Conservation (phyloP, 768 basidiomycete genomes). For the Tubosaeta sp. region DNA sequence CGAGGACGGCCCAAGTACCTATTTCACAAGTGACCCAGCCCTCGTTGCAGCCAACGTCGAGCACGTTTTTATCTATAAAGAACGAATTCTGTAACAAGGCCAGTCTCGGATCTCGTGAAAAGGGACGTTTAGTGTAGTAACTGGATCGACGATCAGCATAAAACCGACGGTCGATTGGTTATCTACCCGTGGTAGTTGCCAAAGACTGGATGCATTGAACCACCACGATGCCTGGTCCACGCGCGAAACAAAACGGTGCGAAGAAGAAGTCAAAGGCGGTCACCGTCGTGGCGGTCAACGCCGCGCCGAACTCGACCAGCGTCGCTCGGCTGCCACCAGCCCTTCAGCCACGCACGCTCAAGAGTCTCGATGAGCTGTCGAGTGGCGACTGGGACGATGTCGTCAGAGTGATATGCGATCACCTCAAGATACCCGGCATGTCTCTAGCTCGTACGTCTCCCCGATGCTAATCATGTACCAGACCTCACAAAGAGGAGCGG, state of each 20-base stretch:
- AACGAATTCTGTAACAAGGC: constrained; percentile 51
- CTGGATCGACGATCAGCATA: too few species aligned
- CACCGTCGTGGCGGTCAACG: neutral
- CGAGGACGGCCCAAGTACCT: constrained; percentile 38
- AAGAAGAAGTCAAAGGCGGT: constrained; percentile 18
- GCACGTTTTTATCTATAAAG: constrained; percentile 54
- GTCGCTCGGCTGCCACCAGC: constrained; percentile 11
- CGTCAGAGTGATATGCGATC: constrained; percentile 44
- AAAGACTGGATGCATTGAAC: constrained; percentile 32
- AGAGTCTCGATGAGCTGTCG: constrained; percentile 20
- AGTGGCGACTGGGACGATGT: constrained; percentile 47
- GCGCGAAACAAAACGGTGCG: constrained; percentile 16
- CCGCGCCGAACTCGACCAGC: too few species aligned
- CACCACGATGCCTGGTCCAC: constrained; percentile 24
- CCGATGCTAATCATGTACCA: too few species aligned
- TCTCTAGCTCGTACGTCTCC: too few species aligned
- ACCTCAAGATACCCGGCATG: too few species aligned
- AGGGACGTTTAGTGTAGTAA: constrained; percentile 75
- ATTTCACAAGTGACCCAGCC: constrained; percentile 84
- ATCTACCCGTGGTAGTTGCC: constrained; percentile 72
- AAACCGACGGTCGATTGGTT: too few species aligned
- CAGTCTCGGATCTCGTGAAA: constrained; percentile 59
- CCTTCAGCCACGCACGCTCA: constrained; percentile 8
- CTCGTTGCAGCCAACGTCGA: constrained; percentile 87
- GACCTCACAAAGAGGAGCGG: constrained; percentile 43